Base-by-base conservation (phyloP, 805 yeast species). In the Maudiozyma saulgeensis region DNA sequence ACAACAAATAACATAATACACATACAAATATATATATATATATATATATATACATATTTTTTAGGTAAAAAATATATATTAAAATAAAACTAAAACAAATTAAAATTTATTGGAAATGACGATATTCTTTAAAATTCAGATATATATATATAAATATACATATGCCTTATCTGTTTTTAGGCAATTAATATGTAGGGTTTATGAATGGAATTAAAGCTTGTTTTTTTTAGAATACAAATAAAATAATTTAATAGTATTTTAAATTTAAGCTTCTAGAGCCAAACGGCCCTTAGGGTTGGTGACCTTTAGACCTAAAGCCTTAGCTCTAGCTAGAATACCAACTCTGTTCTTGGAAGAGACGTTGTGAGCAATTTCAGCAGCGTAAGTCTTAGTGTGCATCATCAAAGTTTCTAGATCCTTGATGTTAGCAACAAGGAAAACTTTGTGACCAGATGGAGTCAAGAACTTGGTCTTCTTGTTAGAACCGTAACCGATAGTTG, bases 401-500 rank as follows among this genome's bases (percentile, higher is more conserved):
- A 89, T 80, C 73, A 93, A 81, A 65, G 87, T 84, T 73, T 95
- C 99, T 75, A 93, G 85, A 74, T 91, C 99, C 73, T 81, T 80
- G 59, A 82, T 69, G 87, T 93, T 93, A 73, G 85, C 81, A 67
- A 93, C 96, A 68, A 89, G 79, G 82, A 86, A 86, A 68, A 87
- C 83, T 83, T 89, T 95, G 95, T 87, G 96, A 74, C 99, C 99
- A 59, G 96, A 87, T 74, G 97, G 96, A 72, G 79, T 76, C 80
- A 93, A 72, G 84, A 83, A 87, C 77, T 84, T 88, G 73, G 99
- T 93, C 83, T 85, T 89, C 81, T 88, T 93, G 96, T 93, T 89
- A 67, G 98, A 89, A 79, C 99, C 97, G 83, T 87, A 93, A 82
- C 99, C 99, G 70, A 93, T 90, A 81, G 86, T 90, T 82, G 99